These are phyloP conservation scores for Ceratobasidium sp. DNA, from an alignment of 1,284 basidiomycete species.

Conservation along the genomic window DNA sequence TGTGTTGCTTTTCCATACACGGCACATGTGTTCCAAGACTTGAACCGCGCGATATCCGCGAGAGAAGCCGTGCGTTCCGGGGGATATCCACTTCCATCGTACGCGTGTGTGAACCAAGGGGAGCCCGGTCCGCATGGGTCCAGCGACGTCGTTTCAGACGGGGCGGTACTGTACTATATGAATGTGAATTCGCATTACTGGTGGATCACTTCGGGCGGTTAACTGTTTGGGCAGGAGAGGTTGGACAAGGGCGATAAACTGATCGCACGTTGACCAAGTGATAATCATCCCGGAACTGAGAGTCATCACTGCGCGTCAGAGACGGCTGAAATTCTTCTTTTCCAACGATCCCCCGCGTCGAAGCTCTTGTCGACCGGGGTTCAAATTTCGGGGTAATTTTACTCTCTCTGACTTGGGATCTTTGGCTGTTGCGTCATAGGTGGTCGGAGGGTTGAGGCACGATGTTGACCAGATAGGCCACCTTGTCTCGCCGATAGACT, in stretches of 20 bases:
- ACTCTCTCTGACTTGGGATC: neutral
- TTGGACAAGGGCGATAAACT: neutral
- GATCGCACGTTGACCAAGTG: neutral
- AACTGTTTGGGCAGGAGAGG: neutral
- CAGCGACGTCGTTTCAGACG: neutral
- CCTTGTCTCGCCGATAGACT: neutral
- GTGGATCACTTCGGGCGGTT: neutral
- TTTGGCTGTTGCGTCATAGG: conserved; percentile 6
- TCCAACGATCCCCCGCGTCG: conserved; percentile 18
- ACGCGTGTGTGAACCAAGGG: conserved; percentile 6
- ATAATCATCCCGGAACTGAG: conserved; percentile 12
- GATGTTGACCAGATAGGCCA: neutral
- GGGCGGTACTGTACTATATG: too few relatives aligned
- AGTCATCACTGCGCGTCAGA: too few relatives aligned
- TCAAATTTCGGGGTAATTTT: conserved; percentile 17
- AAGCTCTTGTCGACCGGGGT: conserved; percentile 21
- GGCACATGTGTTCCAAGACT: conserved; percentile 3
- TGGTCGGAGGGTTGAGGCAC: conserved; percentile 19
- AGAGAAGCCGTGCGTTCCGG: conserved; percentile 7
- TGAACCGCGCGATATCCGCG: conserved; percentile 20
- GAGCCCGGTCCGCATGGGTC: conserved; percentile 16
- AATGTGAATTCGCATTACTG: neutral
- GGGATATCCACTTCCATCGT: conserved; percentile 1
- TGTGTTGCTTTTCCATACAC: conserved; percentile 5
- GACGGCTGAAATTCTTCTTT: neutral